phyloP scores from a whole-genome alignment of 495 filamentous ascomycete genomes.

The Podospora appendiculata region DNA sequence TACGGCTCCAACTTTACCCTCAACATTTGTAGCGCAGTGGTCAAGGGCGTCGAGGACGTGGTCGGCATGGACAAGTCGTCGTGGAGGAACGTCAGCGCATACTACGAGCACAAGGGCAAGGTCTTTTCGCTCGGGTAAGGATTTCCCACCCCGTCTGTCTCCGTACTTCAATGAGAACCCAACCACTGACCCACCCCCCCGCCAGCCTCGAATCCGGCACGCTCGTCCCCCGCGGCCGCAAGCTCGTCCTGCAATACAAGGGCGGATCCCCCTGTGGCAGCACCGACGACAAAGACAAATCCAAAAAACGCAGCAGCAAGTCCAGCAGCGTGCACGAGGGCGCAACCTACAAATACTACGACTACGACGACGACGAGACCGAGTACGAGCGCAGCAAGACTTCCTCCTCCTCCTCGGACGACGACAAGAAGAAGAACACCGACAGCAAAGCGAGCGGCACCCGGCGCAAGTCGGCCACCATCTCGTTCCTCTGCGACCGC shows the following conservation, averaged over 20 bases:
- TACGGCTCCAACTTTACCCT: slow-evolving; percentile 87
- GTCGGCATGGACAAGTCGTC: slow-evolving; percentile 54
- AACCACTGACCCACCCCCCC: too few species aligned
- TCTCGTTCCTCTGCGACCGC: slow-evolving; percentile 89
- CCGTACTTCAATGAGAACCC: too few species aligned
- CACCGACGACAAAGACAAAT: slow-evolving; percentile 16
- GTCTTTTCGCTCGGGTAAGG: slow-evolving; percentile 76
- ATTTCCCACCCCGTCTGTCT: not conserved
- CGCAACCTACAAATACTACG: slow-evolving; percentile 25
- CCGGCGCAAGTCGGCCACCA: slow-evolving; percentile 74
- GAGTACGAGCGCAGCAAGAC: slow-evolving; percentile 4
- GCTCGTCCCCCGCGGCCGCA: slow-evolving; percentile 75
- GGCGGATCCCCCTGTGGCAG: slow-evolving; percentile 74
- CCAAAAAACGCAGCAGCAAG: slow-evolving; percentile 11
- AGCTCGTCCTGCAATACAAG: slow-evolving; percentile 87
- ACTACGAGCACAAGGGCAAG: slow-evolving; percentile 65
- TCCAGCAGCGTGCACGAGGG: slow-evolving; percentile 24
- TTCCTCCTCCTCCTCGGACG: slow-evolving; percentile 3
- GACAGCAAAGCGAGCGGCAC: slow-evolving; percentile 34
- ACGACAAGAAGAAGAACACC: slow-evolving; percentile 28
- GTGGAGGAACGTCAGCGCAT: slow-evolving; percentile 87
- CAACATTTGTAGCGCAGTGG: slow-evolving; percentile 85
- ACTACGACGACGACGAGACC: slow-evolving; percentile 25
- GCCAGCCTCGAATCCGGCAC: slow-evolving; percentile 52
- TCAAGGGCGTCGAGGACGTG: slow-evolving; percentile 66